Conservation (phyloP, 1,284 basidiomycete species). For the Ceratobasidium theobromae region DNA sequence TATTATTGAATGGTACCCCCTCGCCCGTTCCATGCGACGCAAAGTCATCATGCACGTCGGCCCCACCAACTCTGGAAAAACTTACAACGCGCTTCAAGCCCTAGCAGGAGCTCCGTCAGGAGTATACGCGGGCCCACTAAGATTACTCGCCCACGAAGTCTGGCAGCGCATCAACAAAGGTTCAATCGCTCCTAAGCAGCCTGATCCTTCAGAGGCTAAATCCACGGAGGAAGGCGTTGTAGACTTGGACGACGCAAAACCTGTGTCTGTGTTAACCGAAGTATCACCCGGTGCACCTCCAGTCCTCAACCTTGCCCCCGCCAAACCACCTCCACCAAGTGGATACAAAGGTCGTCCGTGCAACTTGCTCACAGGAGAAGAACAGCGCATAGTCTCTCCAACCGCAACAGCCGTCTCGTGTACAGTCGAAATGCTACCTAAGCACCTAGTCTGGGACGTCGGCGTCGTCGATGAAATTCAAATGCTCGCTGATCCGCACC, state of each 20-base stretch:
- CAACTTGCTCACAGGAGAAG: constrained; percentile 93
- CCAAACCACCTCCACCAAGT: constrained; percentile 37
- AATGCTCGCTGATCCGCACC: constrained; percentile 80
- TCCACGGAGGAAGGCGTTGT: neutral
- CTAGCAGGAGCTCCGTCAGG: constrained; percentile 75
- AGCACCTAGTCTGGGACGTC: constrained; percentile 62
- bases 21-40: constrained; percentile 57
- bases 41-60: constrained; percentile 95
- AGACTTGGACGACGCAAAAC: constrained; percentile 17
- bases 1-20: constrained; percentile 36
- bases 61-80: constrained; percentile 97
- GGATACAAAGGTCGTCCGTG: constrained; percentile 57
- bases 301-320: constrained; percentile 46
- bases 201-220: neutral
- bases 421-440: constrained; percentile 91
- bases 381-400: constrained; percentile 68
- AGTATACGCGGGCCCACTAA: constrained; percentile 87
- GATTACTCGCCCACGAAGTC: constrained; percentile 93
- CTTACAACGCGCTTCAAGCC: constrained; percentile 87
- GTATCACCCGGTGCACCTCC: constrained; percentile 45
- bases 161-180: constrained; percentile 91
- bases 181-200: constrained; percentile 54
- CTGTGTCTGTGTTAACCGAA: neutral
- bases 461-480: constrained; percentile 98
- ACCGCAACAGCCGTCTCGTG: constrained; percentile 68